A percentile compares a stretch with the other conserved stretches of the same genome.
Evolutionary conservation across 371 early-diverging fungal genomes (phyloP).

Genomic region (Circinella umbellata): DNA sequence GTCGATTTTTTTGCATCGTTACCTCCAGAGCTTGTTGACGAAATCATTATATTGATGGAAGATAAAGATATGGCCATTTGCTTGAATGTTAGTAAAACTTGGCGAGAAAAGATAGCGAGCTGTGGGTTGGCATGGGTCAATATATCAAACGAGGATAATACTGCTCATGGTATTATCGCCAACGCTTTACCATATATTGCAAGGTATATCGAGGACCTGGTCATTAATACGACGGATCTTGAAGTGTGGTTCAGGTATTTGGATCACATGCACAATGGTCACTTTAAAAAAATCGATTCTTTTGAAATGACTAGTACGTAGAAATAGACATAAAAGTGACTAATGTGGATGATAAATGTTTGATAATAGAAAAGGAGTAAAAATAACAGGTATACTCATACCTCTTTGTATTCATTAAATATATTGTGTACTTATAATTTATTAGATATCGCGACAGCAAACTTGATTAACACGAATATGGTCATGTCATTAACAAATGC

Average conservation of each 20-base stretch:
- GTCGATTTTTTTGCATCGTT: conserved; percentile 3
- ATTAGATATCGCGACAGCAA: not conserved
- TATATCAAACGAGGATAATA: not conserved
- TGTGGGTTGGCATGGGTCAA: conserved; percentile 8
- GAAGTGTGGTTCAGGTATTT: not conserved
- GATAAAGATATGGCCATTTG: not conserved
- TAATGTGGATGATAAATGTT: not conserved
- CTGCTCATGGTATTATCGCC: not conserved
- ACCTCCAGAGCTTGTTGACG: conserved; percentile 3
- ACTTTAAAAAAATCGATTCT: not conserved
- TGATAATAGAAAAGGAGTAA: too few species aligned
- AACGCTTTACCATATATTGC: not conserved
- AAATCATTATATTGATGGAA: not conserved
- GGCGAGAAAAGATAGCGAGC: not conserved
- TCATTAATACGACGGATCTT: not conserved
- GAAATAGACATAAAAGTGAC: not conserved
- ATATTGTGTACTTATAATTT: not conserved
- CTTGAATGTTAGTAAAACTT: conserved; percentile 5
- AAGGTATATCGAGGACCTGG: not conserved
- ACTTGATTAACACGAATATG: not conserved
- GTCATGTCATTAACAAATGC: not conserved
- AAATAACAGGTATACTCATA: too few species aligned
- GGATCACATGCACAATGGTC: not conserved
- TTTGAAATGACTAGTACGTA: not conserved
- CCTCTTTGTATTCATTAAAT: too few species aligned